Percentiles rank a stretch among this genome's conserved stretches.
These are phyloP conservation scores for Coemansia sp. DNA, from an alignment of 192 early-diverging fungal species.

Conservation along the genomic window DNA sequence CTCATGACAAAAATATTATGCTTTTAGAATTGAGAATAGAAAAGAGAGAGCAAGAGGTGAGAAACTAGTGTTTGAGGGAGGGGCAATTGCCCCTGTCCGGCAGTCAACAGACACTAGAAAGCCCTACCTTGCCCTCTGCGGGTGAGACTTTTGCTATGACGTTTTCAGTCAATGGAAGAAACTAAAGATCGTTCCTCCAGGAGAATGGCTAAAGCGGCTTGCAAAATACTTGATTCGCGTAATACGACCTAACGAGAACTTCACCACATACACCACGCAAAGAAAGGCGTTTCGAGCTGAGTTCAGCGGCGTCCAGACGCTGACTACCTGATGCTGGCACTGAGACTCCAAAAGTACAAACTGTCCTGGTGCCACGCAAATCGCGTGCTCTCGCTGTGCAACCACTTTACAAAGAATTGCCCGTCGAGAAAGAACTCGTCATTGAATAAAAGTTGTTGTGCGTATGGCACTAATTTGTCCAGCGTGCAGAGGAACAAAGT, in stretches of 20 bases:
- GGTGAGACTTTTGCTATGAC: neutral
- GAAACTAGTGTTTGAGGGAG: neutral
- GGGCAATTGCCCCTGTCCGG: neutral
- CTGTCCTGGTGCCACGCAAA: conserved; percentile 52
- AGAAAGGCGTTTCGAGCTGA: conserved; percentile 6
- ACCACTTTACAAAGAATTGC: conserved; percentile 53
- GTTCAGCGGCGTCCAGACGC: conserved; percentile 41
- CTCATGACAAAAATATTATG: neutral
- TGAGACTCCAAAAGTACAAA: conserved; percentile 29
- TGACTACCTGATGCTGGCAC: conserved; percentile 23
- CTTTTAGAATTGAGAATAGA: neutral
- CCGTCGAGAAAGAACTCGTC: conserved; percentile 34
- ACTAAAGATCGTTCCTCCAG: neutral
- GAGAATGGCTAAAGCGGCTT: conserved; percentile 36
- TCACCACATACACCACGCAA: conserved; percentile 42
- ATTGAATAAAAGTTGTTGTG: conserved; percentile 17
- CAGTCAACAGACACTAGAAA: neutral
- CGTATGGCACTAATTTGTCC: conserved; percentile 31
- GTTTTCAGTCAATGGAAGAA: neutral
- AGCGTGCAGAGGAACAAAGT: conserved; percentile 21
- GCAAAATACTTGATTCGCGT: neutral
- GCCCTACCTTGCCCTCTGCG: neutral
- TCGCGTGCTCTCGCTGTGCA: conserved; percentile 13
- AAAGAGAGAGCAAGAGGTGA: neutral
- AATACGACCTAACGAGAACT: conserved; percentile 46